These are phyloP conservation scores for Candida nanaspora DNA, from an alignment of 805 yeast species.

Conservation along the genomic window DNA sequence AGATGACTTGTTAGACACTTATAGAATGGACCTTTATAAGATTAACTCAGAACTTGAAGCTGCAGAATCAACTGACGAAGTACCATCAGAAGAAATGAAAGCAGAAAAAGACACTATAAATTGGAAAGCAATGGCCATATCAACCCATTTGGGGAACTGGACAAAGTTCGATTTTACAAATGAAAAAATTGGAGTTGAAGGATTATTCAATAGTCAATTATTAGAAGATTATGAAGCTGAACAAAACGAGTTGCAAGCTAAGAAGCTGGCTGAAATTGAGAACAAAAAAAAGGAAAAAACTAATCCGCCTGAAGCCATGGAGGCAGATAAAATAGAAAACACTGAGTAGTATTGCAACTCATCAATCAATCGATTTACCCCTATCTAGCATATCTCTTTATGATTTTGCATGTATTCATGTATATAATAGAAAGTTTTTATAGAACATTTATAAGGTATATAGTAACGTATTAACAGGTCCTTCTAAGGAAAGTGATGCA, in stretches of 20 bases:
- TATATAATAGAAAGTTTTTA: no score
- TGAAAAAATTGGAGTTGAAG: conserved; percentile 11
- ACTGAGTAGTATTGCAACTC: no score
- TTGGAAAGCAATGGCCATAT: conserved; percentile 20
- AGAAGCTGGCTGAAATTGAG: neutral
- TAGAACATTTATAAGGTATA: no score
- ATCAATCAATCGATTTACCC: no score
- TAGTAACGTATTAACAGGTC: no score
- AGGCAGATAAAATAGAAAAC: no score
- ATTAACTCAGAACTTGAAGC: conserved; percentile 14
- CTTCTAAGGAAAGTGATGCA: no score
- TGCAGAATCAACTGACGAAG: conserved; percentile 1
- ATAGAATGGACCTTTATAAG: conserved; percentile 23
- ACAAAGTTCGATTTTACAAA: conserved; percentile 8
- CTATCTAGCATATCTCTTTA: no score
- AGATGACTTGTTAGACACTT: conserved; percentile 14
- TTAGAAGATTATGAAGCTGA: conserved; percentile 3
- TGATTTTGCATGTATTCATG: no score
- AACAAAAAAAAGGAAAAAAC: neutral
- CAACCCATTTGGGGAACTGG: conserved; percentile 13
- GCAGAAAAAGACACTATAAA: conserved; percentile 11
- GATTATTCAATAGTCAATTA: conserved; percentile 7
- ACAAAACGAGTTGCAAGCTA: neutral
- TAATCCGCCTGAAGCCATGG: no score
- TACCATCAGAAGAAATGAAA: conserved; percentile 2